phyloP scores from a whole-genome alignment of 257 asterid species.

The Dorcoceras hygrometricum region DNA sequence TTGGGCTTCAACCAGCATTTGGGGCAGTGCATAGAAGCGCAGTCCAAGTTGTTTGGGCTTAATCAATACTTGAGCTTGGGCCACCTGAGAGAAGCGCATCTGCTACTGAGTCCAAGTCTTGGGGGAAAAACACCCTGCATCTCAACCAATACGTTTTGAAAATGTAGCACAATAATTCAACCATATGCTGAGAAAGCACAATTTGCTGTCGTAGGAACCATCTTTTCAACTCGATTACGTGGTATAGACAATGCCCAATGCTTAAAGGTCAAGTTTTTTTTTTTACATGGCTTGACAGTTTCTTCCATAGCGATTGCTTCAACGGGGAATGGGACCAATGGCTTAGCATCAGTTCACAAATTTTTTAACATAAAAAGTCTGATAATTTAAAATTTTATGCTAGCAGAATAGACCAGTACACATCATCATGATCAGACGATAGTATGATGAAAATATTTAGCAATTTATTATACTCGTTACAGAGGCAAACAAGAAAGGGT shows the following conservation, averaged over 20 bases:
- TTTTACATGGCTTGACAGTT: too few relatives aligned
- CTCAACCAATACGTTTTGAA: not conserved
- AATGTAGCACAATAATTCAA: not conserved
- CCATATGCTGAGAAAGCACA: not conserved
- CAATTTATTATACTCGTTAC: not conserved
- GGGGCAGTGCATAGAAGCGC: too few relatives aligned
- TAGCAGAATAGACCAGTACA: not conserved
- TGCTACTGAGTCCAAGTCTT: slow-evolving; percentile 77
- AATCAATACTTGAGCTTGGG: slow-evolving; percentile 27
- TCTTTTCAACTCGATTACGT: too few relatives aligned
- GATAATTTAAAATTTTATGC: not conserved
- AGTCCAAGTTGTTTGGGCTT: slow-evolving; percentile 5
- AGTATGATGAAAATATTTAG: not conserved
- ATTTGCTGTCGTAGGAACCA: too few relatives aligned
- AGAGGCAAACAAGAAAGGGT: slow-evolving; percentile 9
- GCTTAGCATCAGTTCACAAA: too few relatives aligned
- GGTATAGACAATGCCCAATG: not conserved
- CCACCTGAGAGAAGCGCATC: slow-evolving; percentile 68
- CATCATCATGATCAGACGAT: not conserved
- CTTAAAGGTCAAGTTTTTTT: not conserved
- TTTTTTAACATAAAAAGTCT: too few relatives aligned
- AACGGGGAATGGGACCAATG: too few relatives aligned
- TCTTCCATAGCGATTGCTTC: too few relatives aligned
- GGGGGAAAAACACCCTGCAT: slow-evolving; percentile 84
- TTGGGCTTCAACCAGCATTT: too few relatives aligned